Percentiles rank a stretch among this genome's conserved stretches.
Conservation (phyloP, 108 stramenopile species). For the Skeletonema marinoi region DNA sequence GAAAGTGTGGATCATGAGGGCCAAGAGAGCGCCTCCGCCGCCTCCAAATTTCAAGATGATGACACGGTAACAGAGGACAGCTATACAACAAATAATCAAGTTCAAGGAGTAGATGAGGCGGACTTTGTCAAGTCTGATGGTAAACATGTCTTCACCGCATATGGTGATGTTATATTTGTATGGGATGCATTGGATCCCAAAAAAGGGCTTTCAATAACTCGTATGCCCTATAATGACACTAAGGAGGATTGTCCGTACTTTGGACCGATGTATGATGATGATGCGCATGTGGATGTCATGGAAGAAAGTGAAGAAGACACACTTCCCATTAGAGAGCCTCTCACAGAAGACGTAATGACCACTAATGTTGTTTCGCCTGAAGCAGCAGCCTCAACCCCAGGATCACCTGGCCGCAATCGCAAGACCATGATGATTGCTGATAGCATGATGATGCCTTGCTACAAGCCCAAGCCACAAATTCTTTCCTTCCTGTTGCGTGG, state of each 20-base stretch:
- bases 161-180: constrained; percentile 31
- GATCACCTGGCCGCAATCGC: constrained; percentile 3
- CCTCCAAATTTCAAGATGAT: background rate
- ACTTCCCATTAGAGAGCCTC: background rate
- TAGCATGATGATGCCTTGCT: constrained; percentile 22
- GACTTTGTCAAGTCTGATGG: constrained; percentile 56
- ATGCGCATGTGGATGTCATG: constrained; percentile 7
- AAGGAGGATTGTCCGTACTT: constrained; percentile 1
- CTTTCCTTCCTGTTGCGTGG: constrained; percentile 39
- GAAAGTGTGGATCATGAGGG: no score
- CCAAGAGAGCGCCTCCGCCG: background rate
- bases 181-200: constrained; percentile 20
- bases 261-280: no score
- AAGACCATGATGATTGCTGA: background rate
- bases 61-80: constrained; percentile 31
- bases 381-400: constrained; percentile 7
- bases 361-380: background rate
- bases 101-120: constrained; percentile 54
- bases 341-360: background rate
- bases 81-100: constrained; percentile 51
- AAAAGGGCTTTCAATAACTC: constrained; percentile 23
- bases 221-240: constrained; percentile 44
- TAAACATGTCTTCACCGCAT: constrained; percentile 41
- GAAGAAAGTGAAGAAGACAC: background rate
- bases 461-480: constrained; percentile 51